Evolutionary conservation across 1,284 basidiomycete genomes (phyloP).

Genomic region (Paramarasmius palmivorus): DNA sequence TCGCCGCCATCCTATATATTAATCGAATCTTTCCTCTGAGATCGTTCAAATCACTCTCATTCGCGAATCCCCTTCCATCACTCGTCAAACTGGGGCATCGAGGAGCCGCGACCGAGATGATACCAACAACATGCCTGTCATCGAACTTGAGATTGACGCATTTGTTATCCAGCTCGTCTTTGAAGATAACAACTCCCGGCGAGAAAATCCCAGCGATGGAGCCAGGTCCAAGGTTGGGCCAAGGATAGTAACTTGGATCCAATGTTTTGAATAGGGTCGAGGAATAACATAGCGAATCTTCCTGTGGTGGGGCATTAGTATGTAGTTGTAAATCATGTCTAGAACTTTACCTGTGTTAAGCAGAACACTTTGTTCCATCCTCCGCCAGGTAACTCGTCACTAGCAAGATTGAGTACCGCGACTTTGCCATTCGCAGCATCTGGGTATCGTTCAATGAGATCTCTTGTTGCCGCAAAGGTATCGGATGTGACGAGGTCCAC

Average conservation of each 20-base stretch:
- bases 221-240: slow-evolving; percentile 43
- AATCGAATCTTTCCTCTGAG: slow-evolving; percentile 42
- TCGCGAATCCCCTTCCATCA: slow-evolving; percentile 27
- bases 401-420: slow-evolving; percentile 44
- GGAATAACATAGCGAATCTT: slow-evolving; percentile 46
- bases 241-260: slow-evolving; percentile 41
- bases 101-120: slow-evolving; percentile 46
- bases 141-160: slow-evolving; percentile 33
- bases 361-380: slow-evolving; percentile 29
- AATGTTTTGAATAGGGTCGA: slow-evolving; percentile 45
- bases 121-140: slow-evolving; percentile 37
- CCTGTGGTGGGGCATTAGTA: slow-evolving; percentile 24
- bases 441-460: not conserved
- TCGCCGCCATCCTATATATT: slow-evolving; percentile 43
- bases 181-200: slow-evolving; percentile 45
- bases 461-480: not conserved
- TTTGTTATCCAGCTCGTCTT: slow-evolving; percentile 40
- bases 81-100: slow-evolving; percentile 29
- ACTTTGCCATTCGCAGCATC: slow-evolving; percentile 28
- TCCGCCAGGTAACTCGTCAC: slow-evolving; percentile 36
- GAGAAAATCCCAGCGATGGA: slow-evolving; percentile 42
- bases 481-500: slow-evolving; percentile 6
- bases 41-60: slow-evolving; percentile 30
- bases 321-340: not conserved
- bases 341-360: slow-evolving; percentile 34